Conservation (phyloP, 371 early-diverging fungal species). For the Mucor piriformis region DNA sequence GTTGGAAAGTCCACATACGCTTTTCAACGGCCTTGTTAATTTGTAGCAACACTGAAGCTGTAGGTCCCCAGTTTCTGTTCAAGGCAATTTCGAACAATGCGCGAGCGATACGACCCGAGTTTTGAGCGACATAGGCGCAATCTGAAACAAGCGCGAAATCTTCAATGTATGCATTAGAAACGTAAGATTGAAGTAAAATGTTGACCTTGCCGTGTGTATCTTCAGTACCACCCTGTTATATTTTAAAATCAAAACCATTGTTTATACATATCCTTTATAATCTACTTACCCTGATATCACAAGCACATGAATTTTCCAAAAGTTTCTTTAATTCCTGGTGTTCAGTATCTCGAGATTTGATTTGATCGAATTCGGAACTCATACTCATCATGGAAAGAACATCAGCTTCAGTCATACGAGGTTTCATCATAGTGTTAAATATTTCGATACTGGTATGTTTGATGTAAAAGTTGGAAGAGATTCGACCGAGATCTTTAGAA, state of each 20-base stretch:
- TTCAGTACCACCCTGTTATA: constrained; percentile 58
- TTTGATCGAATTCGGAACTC: constrained; percentile 93
- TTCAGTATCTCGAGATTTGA: constrained; percentile 90
- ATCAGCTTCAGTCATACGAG: constrained; percentile 87
- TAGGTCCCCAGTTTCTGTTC: constrained; percentile 89
- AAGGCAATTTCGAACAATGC: constrained; percentile 95
- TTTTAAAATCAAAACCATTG: background rate
- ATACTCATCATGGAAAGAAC: constrained; percentile 84
- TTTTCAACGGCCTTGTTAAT: constrained; percentile 90
- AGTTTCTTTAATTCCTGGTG: constrained; percentile 76
- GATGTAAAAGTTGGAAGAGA: constrained; percentile 91
- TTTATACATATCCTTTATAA: background rate
- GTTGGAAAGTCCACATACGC: constrained; percentile 95
- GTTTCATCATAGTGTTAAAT: constrained; percentile 74
- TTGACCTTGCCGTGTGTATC: constrained; percentile 89
- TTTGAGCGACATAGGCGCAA: constrained; percentile 90
- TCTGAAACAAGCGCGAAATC: constrained; percentile 95
- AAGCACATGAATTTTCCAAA: constrained; percentile 72
- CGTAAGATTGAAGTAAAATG: constrained; percentile 85
- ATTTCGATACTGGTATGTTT: constrained; percentile 84
- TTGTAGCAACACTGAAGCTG: constrained; percentile 76
- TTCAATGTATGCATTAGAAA: constrained; percentile 79
- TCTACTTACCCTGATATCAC: constrained; percentile 74
- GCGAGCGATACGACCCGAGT: constrained; percentile 91
- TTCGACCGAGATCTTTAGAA: constrained; percentile 92